Conservation (phyloP, 768 basidiomycete genomes). For the Trametes cubensis region DNA sequence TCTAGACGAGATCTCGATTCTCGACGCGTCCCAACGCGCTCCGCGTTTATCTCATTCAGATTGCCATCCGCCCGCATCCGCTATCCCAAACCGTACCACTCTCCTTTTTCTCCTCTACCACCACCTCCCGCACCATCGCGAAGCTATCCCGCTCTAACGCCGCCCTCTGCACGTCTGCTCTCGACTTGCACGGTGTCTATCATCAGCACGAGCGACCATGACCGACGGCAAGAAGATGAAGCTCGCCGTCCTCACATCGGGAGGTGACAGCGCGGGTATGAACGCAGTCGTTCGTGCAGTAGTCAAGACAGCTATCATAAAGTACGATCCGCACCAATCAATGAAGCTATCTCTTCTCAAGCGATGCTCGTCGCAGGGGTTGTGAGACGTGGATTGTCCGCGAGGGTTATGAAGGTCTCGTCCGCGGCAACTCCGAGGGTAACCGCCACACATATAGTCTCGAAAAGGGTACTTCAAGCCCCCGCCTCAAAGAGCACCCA, state of each 20-base stretch:
- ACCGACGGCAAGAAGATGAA: slow-evolving; percentile 55
- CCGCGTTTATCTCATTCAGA: slow-evolving; percentile 9
- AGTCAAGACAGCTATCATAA: slow-evolving; percentile 89
- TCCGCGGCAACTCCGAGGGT: slow-evolving; percentile 77
- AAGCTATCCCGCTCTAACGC: not conserved
- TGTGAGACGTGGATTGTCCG: slow-evolving; percentile 96
- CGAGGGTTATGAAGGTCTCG: slow-evolving; percentile 98
- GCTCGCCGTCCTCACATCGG: slow-evolving; percentile 92
- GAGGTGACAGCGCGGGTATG: slow-evolving; percentile 98
- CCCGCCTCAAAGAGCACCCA: slow-evolving; percentile 30
- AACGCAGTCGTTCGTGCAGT: slow-evolving; percentile 93
- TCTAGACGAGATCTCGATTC: slow-evolving; percentile 8
- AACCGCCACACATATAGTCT: slow-evolving; percentile 22
- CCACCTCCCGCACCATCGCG: not conserved
- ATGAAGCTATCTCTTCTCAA: not conserved
- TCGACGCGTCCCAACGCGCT: slow-evolving; percentile 3
- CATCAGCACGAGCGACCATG: not conserved
- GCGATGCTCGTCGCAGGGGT: slow-evolving; percentile 55
- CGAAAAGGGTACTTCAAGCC: slow-evolving; percentile 30
- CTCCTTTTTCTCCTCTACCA: not conserved
- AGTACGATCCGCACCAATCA: slow-evolving; percentile 49
- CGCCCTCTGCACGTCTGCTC: not conserved
- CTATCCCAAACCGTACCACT: slow-evolving; percentile 8
- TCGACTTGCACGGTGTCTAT: not conserved
- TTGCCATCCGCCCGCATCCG: slow-evolving; percentile 4